phyloP scores from a whole-genome alignment of 257 asterid genomes.

The Rubia yunnanensis region DNA sequence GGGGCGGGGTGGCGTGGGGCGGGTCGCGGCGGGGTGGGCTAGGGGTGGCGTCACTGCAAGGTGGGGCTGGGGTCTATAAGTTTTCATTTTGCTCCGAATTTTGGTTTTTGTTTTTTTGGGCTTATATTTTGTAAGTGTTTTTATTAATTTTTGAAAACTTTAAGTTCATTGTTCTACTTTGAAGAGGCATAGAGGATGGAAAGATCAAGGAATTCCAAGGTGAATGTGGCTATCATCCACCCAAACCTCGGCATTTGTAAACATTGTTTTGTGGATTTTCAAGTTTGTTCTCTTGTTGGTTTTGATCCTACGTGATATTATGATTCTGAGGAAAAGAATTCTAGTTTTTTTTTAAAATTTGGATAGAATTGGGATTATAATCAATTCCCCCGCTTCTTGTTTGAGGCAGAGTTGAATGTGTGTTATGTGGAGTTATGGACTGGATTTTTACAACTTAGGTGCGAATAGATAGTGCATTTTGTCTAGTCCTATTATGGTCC shows the following conservation, averaged over 20 bases:
- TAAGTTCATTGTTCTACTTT: background rate
- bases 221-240: conserved; percentile 34
- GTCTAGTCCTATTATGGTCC: no score
- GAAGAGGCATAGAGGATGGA: conserved; percentile 13
- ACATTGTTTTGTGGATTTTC: background rate
- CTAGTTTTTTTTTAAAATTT: background rate
- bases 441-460: background rate
- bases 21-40: no score
- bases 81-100: background rate
- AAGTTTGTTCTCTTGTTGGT: background rate
- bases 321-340: background rate
- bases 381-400: background rate
- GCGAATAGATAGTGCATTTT: background rate
- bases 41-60: no score
- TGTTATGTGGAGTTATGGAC: background rate
- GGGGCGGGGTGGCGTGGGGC: no score
- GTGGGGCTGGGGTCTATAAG: no score
- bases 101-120: background rate
- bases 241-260: conserved; percentile 47
- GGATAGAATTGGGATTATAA: no score
- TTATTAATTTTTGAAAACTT: background rate
- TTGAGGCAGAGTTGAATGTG: background rate
- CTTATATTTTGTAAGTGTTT: background rate
- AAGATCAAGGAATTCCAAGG: conserved; percentile 16
- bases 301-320: background rate